phyloP scores from a whole-genome alignment of 2,329 filamentous ascomycete species.

The Aspergillus alliaceus region DNA sequence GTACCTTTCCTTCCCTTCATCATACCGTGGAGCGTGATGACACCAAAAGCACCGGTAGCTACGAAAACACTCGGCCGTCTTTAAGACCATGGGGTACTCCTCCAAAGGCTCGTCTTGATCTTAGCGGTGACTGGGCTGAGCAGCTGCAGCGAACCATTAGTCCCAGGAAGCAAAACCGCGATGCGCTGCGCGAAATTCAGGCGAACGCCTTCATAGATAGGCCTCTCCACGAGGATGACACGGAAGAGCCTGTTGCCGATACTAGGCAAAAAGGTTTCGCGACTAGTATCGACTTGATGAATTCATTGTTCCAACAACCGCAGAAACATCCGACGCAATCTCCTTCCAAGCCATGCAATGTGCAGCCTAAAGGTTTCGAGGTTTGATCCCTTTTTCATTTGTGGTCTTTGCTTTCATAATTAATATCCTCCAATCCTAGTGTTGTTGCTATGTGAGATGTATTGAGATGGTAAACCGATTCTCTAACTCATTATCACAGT shows the following conservation, averaged over 20 bases:
- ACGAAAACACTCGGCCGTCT: conserved; percentile 43
- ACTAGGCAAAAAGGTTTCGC: conserved; percentile 64
- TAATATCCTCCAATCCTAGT: background rate
- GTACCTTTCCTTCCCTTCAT: conserved; percentile 72
- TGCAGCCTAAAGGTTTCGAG: conserved; percentile 72
- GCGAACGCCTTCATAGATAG: conserved; percentile 56
- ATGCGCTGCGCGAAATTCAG: conserved; percentile 67
- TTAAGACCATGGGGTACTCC: conserved; percentile 48
- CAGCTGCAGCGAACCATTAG: conserved; percentile 93
- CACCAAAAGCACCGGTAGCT: conserved; percentile 47
- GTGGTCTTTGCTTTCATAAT: conserved; percentile 45
- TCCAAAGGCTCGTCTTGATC: conserved; percentile 52
- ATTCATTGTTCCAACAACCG: conserved; percentile 80
- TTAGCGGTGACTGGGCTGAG: conserved; percentile 86
- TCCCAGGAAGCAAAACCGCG: conserved; percentile 86
- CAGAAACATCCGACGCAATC: conserved; percentile 45
- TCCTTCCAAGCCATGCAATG: conserved; percentile 55
- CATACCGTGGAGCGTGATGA: conserved; percentile 72
- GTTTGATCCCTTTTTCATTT: conserved; percentile 67
- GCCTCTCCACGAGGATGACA: conserved; percentile 37
- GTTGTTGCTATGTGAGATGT: background rate
- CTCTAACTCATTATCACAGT: conserved; percentile 56
- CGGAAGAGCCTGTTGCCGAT: conserved; percentile 19
- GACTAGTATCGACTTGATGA: conserved; percentile 94
- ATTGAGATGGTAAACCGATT: conserved; percentile 6